Conservation (phyloP, 2,329 filamentous ascomycete genomes). For the Exophiala xenobiotica region DNA sequence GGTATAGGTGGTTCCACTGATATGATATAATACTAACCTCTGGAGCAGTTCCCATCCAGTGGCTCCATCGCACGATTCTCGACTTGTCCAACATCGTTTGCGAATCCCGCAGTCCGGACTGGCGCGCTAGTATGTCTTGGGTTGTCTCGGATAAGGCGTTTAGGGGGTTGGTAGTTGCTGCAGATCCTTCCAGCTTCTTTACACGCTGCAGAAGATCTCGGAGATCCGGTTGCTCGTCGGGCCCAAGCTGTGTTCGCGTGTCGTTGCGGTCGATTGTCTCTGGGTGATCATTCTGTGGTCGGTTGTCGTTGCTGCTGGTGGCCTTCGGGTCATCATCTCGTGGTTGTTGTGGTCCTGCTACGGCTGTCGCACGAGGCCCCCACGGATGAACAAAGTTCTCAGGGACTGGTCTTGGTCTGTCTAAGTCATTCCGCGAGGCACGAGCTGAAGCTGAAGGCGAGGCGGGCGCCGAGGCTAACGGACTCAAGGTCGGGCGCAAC, state of each 20-base stretch:
- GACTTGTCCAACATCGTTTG: conserved; percentile 27
- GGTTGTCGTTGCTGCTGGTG: neutral
- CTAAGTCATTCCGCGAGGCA: too few species aligned
- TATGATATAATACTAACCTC: conserved; percentile 20
- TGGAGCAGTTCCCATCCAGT: conserved; percentile 31
- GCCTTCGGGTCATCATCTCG: neutral
- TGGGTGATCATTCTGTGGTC: neutral
- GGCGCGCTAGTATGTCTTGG: neutral
- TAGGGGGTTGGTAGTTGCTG: neutral
- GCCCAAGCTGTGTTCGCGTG: neutral
- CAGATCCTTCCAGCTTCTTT: neutral
- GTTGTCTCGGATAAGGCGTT: neutral
- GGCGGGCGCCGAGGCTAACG: neutral
- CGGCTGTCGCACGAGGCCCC: neutral
- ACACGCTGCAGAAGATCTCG: neutral
- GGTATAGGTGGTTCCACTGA: too few species aligned
- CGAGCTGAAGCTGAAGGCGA: neutral
- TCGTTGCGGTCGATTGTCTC: neutral
- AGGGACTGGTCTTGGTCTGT: neutral
- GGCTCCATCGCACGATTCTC: conserved; percentile 30
- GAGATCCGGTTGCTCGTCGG: neutral
- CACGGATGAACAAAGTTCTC: neutral
- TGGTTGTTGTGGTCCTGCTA: neutral
- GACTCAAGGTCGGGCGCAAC: neutral
- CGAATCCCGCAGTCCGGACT: neutral